These are phyloP conservation scores for Aspergillus ibericus DNA, from an alignment of 2,329 filamentous ascomycete genomes.

Conservation along the genomic window DNA sequence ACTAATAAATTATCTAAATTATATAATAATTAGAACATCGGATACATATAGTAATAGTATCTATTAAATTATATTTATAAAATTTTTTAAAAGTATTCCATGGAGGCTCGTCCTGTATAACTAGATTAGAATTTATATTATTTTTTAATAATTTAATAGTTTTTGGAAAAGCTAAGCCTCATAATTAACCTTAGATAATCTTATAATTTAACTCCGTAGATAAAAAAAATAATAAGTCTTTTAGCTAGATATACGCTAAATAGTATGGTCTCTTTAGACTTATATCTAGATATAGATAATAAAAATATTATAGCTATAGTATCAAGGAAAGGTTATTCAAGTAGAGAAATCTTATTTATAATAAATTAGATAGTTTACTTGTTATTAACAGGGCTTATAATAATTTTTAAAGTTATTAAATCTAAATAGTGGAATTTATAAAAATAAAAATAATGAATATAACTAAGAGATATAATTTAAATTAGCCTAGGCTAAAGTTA, in stretches of 20 bases:
- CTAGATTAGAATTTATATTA: slow-evolving; percentile 3
- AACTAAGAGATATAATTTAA: not conserved
- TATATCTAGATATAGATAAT: not conserved
- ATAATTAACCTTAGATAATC: no score
- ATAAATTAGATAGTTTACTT: not conserved
- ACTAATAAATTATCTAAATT: not conserved
- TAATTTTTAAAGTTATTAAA: not conserved
- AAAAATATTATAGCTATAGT: not conserved
- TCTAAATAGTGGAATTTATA: not conserved
- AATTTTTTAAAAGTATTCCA: slow-evolving; percentile 22
- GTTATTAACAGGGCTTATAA: not conserved
- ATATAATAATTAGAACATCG: slow-evolving; percentile 2
- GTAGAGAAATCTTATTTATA: not conserved
- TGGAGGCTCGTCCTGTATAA: slow-evolving; percentile 19
- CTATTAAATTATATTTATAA: slow-evolving; percentile 23
- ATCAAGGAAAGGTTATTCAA: not conserved
- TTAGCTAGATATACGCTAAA: no score
- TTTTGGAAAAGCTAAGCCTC: not conserved
- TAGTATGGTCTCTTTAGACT: not conserved
- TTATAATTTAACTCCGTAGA: no score
- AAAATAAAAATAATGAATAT: not conserved
- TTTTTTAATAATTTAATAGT: slow-evolving; percentile 3
- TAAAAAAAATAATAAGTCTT: no score
- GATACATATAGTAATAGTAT: slow-evolving; percentile 14
- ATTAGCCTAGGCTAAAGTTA: not conserved